Evolutionary conservation across 2,329 filamentous ascomycete species (phyloP).

Genomic region (Scleromitrula shiraiana): DNA sequence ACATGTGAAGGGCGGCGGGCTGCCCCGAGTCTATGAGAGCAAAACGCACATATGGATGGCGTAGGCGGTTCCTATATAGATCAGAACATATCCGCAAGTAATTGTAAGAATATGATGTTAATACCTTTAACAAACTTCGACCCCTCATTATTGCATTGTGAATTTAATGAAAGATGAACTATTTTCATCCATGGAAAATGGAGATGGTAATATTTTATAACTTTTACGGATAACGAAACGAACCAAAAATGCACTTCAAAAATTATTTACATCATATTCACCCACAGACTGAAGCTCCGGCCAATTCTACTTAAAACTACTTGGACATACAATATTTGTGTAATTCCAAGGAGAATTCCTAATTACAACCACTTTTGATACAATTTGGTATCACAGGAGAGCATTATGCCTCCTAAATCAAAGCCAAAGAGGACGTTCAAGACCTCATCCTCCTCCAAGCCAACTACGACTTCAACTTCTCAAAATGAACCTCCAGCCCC

Average conservation of each 20-base stretch:
- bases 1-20: constrained; percentile 25
- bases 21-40: constrained; percentile 27
- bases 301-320: background rate
- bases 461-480: constrained; percentile 7
- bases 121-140: constrained; percentile 26
- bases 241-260: background rate
- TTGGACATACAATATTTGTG: background rate
- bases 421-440: constrained; percentile 26
- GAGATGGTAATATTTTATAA: background rate
- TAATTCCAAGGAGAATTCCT: background rate
- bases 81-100: background rate
- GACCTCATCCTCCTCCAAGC: constrained; percentile 11
- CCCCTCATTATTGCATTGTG: constrained; percentile 24
- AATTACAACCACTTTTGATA: background rate
- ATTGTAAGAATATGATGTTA: background rate
- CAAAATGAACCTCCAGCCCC: constrained; percentile 44
- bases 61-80: constrained; percentile 21
- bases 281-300: background rate
- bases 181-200: background rate
- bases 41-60: constrained; percentile 29
- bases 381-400: background rate
- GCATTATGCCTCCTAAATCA: constrained; percentile 27
- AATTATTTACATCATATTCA: too few relatives aligned
- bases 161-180: constrained; percentile 13
- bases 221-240: constrained; percentile 15